Evolutionary conservation across 164 flowering plant species (phyloP), one percentile per base, ranked within the genome.

Genomic region (Stephania cephalantha): DNA sequence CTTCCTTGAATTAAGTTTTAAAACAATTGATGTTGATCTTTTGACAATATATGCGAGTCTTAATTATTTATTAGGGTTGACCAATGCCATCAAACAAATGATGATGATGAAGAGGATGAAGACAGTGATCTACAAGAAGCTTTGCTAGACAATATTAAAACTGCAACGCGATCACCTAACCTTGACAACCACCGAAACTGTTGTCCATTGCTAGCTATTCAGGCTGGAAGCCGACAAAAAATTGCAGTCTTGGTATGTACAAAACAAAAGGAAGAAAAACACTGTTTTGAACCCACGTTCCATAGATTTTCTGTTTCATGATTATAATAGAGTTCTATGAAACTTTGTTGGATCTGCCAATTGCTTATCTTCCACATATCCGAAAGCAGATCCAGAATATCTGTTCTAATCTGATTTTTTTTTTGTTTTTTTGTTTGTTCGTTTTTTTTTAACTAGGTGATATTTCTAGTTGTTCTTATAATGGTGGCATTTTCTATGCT

Each of bases 71-170:
- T 73, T 78, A 95, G 98, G 98, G 89, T 91, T 70, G 98, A 95
- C 82, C 97, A 93, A 74, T 91, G 97, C 88, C 98, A 95, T 85
- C 97, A 91, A 82, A 80, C 90, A 78, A 84, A 82, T 83, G 95
- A 93, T 78, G 94, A 90, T 69, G 95, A 90, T 53, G 90, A 92
- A 63, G 97, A 94, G 52, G 96, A 94, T 69, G 97, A 89, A 69
- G 95, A 85, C 44, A 70, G 71, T 76, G 78, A 85, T 76, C 71
- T 78, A 73, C 83, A 68, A n/a, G 89, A 89, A 81, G 79, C 84
- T 61, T 81, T 94, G 77, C 73, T 92, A 79, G 89, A 87, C 31
- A 89, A 81, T 80, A 72, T 79, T 63, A 70, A 53, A 68, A 81
- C 71, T 72, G 78, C 78, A 68, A 76, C 85, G n/a, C 80, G 78